Percentiles rank a stretch among this genome's conserved stretches.
These are phyloP conservation scores for Colletotrichum sp. DNA, from an alignment of 2,329 filamentous ascomycete species.

Conservation along the genomic window DNA sequence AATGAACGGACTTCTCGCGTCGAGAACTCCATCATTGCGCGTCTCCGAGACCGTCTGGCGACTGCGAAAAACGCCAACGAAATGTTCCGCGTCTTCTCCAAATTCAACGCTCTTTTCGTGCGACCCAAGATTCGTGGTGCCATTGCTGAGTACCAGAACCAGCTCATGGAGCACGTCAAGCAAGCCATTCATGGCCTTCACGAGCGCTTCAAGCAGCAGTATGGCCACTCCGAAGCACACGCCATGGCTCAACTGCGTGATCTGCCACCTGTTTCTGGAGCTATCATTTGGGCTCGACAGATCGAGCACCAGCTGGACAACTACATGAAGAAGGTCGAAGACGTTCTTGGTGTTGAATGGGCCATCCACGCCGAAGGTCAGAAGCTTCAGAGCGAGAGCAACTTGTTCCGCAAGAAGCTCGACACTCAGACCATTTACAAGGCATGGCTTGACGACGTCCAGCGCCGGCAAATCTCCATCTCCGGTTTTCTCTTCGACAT, in stretches of 20 bases:
- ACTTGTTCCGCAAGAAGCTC: constrained; percentile 93
- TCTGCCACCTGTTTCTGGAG: constrained; percentile 92
- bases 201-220: constrained; percentile 98
- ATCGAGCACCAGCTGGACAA: constrained; percentile 95
- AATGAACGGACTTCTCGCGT: constrained; percentile 97
- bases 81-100: constrained; percentile 99
- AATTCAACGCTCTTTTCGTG: constrained; percentile 98
- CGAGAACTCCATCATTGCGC: constrained; percentile 98
- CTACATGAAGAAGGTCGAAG: constrained; percentile 99
- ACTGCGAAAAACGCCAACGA: constrained; percentile 98
- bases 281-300: constrained; percentile 96
- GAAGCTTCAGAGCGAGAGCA: constrained; percentile 89
- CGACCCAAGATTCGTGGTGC: constrained; percentile 98
- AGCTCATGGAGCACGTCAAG: constrained; percentile 97
- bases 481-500: constrained; percentile 92
- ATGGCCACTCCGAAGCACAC: constrained; percentile 96
- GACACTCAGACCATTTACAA: constrained; percentile 94
- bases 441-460: constrained; percentile 91
- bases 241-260: constrained; percentile 98
- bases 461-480: constrained; percentile 87
- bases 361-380: constrained; percentile 92
- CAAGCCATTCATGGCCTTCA: constrained; percentile 92
- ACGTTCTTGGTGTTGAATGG: constrained; percentile 95
- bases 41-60: constrained; percentile 87
- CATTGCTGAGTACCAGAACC: constrained; percentile 97